phyloP scores from a whole-genome alignment of 805 yeast species.

The Myxozyma vanderwaltii region DNA sequence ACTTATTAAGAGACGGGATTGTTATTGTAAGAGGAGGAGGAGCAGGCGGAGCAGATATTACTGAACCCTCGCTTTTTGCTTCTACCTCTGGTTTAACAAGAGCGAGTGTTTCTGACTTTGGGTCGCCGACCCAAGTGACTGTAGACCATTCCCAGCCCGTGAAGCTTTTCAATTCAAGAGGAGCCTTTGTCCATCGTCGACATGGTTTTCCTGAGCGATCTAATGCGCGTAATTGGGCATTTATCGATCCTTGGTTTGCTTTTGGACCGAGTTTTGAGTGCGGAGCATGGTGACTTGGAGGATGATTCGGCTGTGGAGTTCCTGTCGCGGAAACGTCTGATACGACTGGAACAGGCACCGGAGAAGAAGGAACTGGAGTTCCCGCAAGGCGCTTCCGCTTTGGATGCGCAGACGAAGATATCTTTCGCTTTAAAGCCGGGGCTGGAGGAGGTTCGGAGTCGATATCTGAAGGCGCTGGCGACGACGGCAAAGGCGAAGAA shows the following conservation, averaged over 20 bases:
- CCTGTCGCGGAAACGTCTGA: constrained; percentile 11
- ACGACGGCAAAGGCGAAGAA: constrained; percentile 19
- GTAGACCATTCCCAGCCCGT: constrained; percentile 49
- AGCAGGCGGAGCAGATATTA: constrained; percentile 24
- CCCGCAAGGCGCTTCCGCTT: constrained; percentile 18
- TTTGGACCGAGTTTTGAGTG: constrained; percentile 37
- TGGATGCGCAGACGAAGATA: not conserved
- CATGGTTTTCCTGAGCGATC: constrained; percentile 51
- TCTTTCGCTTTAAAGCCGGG: constrained; percentile 7
- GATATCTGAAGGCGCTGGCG: constrained; percentile 15
- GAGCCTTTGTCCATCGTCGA: constrained; percentile 50
- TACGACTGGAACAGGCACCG: constrained; percentile 11
- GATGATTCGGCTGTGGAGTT: constrained; percentile 3
- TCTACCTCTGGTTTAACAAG: not conserved
- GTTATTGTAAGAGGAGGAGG: constrained; percentile 31
- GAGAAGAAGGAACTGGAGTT: constrained; percentile 22
- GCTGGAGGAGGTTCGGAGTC: constrained; percentile 5
- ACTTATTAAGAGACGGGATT: constrained; percentile 22
- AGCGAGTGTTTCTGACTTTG: not conserved
- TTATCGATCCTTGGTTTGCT: constrained; percentile 39
- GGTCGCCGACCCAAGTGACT: constrained; percentile 47
- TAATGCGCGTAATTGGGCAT: constrained; percentile 44
- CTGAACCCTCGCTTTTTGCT: not conserved
- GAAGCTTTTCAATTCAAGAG: constrained; percentile 48
- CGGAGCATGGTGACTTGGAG: constrained; percentile 24